Percentiles rank a stretch among this genome's conserved stretches.
Evolutionary conservation across 2,329 filamentous ascomycete species (phyloP).

Genomic region (Fusarium guadeloupense): DNA sequence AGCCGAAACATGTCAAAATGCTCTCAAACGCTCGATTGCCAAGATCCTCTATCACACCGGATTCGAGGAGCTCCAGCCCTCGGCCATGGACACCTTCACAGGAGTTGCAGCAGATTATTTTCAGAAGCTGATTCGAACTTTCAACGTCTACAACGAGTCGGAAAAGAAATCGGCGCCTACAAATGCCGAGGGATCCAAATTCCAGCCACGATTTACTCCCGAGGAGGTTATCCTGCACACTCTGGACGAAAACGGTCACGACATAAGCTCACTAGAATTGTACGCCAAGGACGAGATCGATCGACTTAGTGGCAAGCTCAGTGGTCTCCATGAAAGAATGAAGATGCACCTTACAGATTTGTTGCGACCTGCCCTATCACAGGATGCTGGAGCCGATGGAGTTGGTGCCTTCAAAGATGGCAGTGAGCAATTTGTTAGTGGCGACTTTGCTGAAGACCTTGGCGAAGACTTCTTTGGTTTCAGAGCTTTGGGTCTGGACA

Average conservation of each 20-base stretch:
- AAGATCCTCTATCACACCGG: slow-evolving; percentile 97
- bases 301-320: slow-evolving; percentile 79
- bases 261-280: slow-evolving; percentile 80
- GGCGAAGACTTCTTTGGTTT: slow-evolving; percentile 99
- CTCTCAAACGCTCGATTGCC: slow-evolving; percentile 88
- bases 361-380: slow-evolving; percentile 83
- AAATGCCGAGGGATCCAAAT: slow-evolving; percentile 53
- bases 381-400: slow-evolving; percentile 81
- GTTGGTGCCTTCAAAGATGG: slow-evolving; percentile 94
- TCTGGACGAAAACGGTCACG: slow-evolving; percentile 83
- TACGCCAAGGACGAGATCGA: slow-evolving; percentile 97
- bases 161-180: slow-evolving; percentile 72
- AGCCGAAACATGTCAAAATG: slow-evolving; percentile 80
- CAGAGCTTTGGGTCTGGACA: slow-evolving; percentile 90
- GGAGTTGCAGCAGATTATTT: slow-evolving; percentile 93
- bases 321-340: slow-evolving; percentile 91
- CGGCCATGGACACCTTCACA: slow-evolving; percentile 88
- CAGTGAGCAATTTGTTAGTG: slow-evolving; percentile 94
- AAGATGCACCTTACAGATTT: slow-evolving; percentile 92
- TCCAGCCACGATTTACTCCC: slow-evolving; percentile 75
- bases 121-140: slow-evolving; percentile 79
- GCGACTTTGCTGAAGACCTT: slow-evolving; percentile 97
- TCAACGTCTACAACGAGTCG: slow-evolving; percentile 84
- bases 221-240: slow-evolving; percentile 91
- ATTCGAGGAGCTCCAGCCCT: slow-evolving; percentile 96